phyloP scores from a whole-genome alignment of 2,329 filamentous ascomycete species.

The Colletotrichum echinochloae region DNA sequence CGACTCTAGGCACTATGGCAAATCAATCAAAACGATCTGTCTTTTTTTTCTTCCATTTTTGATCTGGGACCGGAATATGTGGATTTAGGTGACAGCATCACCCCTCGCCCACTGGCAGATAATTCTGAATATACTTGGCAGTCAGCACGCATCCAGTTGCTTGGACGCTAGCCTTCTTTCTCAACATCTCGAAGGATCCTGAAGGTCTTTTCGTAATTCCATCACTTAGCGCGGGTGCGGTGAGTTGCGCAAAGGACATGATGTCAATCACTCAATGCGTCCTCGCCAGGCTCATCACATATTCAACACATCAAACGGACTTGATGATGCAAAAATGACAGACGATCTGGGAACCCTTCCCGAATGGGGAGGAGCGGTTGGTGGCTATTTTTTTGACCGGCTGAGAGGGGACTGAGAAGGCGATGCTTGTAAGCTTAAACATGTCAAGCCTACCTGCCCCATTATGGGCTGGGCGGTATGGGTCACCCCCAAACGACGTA shows the following conservation, averaged over 20 bases:
- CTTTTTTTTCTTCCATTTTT: background rate
- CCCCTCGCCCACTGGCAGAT: constrained; percentile 28
- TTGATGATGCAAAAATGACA: background rate
- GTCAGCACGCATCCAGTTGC: background rate
- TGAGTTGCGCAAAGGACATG: background rate
- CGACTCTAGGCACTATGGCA: constrained; percentile 28
- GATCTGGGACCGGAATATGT: constrained; percentile 23
- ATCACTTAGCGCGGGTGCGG: background rate
- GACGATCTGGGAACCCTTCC: background rate
- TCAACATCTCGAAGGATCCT: background rate
- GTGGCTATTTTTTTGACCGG: constrained; percentile 27
- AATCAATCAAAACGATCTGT: constrained; percentile 30
- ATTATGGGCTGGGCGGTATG: constrained; percentile 7
- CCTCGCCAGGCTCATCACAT: background rate
- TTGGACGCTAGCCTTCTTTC: constrained; percentile 5
- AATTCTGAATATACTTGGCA: constrained; percentile 34
- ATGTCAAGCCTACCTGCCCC: constrained; percentile 24
- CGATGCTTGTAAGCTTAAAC: constrained; percentile 38
- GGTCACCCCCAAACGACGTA: constrained; percentile 3
- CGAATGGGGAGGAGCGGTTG: constrained; percentile 5
- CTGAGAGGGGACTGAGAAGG: background rate
- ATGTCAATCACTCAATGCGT: constrained; percentile 14
- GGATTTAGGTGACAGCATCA: constrained; percentile 27
- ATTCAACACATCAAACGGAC: constrained; percentile 14
- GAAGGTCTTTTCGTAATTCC: background rate